Evolutionary conservation across 176 grass and related monocot species (phyloP).

Genomic region (Triticum timopheevii): DNA sequence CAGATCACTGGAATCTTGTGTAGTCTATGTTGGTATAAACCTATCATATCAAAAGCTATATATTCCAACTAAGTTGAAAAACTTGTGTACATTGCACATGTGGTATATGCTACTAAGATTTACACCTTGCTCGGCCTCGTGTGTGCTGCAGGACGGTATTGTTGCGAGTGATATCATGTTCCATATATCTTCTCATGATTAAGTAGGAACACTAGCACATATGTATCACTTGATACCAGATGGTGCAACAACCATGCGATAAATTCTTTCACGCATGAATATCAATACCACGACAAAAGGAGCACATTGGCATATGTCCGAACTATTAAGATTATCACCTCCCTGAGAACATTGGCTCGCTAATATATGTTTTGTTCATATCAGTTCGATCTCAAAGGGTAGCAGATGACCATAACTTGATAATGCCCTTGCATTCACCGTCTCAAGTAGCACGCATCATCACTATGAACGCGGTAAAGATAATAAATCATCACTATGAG

Average conservation of each 20-base stretch:
- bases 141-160: too few relatives aligned
- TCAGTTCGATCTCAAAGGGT: background rate
- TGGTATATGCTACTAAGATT: background rate
- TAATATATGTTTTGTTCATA: background rate
- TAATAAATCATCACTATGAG: too few relatives aligned
- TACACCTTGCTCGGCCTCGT: too few relatives aligned
- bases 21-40: background rate
- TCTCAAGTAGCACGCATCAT: too few relatives aligned
- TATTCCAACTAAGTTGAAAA: background rate
- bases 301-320: background rate
- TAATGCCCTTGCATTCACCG: too few relatives aligned
- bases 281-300: background rate
- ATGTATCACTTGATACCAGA: background rate
- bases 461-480: too few relatives aligned
- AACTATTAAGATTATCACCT: background rate
- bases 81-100: background rate
- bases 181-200: background rate
- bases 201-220: background rate
- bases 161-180: too few relatives aligned
- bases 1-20: background rate
- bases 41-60: background rate
- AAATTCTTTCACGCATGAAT: background rate
- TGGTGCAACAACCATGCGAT: background rate
- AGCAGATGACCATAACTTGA: too few relatives aligned
- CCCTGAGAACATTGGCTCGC: too few relatives aligned